Base-by-base conservation (phyloP, 2,329 filamentous ascomycete species). In the Hymenoscyphus repandus region DNA sequence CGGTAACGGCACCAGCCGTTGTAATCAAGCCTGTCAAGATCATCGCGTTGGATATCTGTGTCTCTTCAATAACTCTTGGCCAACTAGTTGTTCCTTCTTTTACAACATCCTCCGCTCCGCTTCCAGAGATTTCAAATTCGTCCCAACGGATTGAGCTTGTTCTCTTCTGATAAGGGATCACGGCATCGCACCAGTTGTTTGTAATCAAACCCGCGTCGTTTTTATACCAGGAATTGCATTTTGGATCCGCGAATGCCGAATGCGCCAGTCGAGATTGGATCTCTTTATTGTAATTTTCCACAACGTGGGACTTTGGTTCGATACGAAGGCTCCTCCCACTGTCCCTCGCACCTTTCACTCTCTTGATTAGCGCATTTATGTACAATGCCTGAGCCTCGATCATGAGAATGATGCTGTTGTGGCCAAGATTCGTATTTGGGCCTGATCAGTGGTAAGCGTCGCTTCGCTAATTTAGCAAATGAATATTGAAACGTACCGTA, bases 81-180 rank as follows among this genome's bases (percentile, higher is more conserved):
- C 70, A 57, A 15, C 62, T 65, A 2, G 52, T 53, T 34, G 58
- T 62, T 10, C 57, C 58, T 45, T 64, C 60, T n/a, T 51, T 47
- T n/a, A 57, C 50, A 1, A 69, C 43, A 10, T 51, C 34, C 3
- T 55, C 51, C 7, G 56, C 58, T 2, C 53, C 64, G 9, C 60
- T 61, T 0, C 68, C 70, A 2, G 58, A 55, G n/a, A 67, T 59
- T 5, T 71, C 68, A 51, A 70, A 78, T 44, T 78, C 74, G 0
- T 66, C 66, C 67, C 71, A 75, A 18, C 71, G 32, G 54, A 78
- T 70, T 13, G 63, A 64, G 7, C 64, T 60, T 46, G 74, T 54
- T 53, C 68, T 54, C 45, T 74, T 68, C 64, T 82, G 79, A 60
- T 82, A 83, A 41, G 77, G 71, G 0, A 82, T 59, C 5, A 77